Percentiles rank a stretch among this genome's conserved stretches.
Evolutionary conservation across 495 filamentous ascomycete species (phyloP).

Genomic region (Lasiosphaeris hirsuta): DNA sequence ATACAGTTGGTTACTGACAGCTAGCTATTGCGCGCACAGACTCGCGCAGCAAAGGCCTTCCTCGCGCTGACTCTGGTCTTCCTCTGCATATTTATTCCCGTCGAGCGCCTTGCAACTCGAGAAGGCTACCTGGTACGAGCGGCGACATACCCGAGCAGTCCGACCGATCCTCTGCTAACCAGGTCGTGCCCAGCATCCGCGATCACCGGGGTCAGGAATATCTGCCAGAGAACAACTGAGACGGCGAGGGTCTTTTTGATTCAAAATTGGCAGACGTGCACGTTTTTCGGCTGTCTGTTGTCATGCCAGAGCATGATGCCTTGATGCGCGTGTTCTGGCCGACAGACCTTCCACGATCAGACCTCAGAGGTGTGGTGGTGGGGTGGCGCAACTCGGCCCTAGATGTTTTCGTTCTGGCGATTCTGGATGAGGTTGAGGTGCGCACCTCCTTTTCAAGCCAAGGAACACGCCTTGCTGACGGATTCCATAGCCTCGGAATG

Average conservation of each 20-base stretch:
- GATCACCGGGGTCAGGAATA: constrained; percentile 74
- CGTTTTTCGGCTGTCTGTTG: constrained; percentile 38
- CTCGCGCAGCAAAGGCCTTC: constrained; percentile 44
- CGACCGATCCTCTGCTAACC: constrained; percentile 19
- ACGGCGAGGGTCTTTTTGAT: constrained; percentile 89
- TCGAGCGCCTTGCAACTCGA: constrained; percentile 43
- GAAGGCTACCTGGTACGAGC: constrained; percentile 44
- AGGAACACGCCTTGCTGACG: not conserved
- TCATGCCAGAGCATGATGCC: constrained; percentile 91
- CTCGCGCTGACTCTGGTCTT: constrained; percentile 40
- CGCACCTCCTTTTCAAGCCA: constrained; percentile 15
- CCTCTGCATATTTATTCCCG: constrained; percentile 44
- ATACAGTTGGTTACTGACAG: constrained; percentile 2
- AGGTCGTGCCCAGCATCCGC: constrained; percentile 64
- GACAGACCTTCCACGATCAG: constrained; percentile 71
- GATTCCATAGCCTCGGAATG: constrained; percentile 54
- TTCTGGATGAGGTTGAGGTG: constrained; percentile 90
- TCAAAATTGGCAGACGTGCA: constrained; percentile 15
- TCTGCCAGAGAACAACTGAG: constrained; percentile 94
- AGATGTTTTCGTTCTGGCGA: constrained; percentile 84
- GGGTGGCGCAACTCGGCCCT: constrained; percentile 92
- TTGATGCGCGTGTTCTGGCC: constrained; percentile 99
- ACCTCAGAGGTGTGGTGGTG: constrained; percentile 77
- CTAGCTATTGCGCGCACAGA: constrained; percentile 24
- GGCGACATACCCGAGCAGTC: not conserved